Evolutionary conservation across 2,329 filamentous ascomycete genomes (phyloP).

Genomic region (Monilinia fructigena): DNA sequence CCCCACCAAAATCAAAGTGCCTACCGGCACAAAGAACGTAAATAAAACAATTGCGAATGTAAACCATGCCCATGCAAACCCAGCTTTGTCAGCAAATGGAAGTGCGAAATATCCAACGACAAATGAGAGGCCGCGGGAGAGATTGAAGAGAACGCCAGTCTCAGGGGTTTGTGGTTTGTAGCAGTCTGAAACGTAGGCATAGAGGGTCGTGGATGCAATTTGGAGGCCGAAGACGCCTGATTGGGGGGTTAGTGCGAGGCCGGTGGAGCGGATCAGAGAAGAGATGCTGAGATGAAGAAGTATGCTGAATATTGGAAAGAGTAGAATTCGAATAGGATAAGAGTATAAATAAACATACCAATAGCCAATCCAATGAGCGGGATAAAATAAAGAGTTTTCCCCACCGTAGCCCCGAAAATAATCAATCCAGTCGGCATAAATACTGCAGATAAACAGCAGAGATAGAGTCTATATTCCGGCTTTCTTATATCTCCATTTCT

Average conservation of each 20-base stretch:
- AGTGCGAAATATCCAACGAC: conserved; percentile 36
- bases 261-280: background rate
- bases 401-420: conserved; percentile 37
- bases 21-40: conserved; percentile 33
- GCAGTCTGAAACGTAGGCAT: conserved; percentile 37
- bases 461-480: conserved; percentile 36
- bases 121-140: conserved; percentile 34
- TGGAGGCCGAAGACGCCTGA: conserved; percentile 35
- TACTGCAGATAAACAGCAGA: conserved; percentile 32
- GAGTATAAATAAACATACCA: conserved; percentile 15
- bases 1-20: conserved; percentile 33
- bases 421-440: conserved; percentile 38
- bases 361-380: conserved; percentile 35
- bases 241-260: background rate
- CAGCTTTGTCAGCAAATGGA: conserved; percentile 31
- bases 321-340: background rate
- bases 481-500: conserved; percentile 31
- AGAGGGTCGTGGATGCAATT: conserved; percentile 35
- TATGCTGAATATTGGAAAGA: background rate
- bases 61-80: conserved; percentile 34
- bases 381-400: conserved; percentile 28
- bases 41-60: conserved; percentile 34
- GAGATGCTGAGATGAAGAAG: background rate
- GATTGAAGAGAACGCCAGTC: conserved; percentile 36
- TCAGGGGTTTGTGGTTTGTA: conserved; percentile 37